Base-by-base conservation (phyloP, 106 monocot species). In the Dioscorea alata region DNA sequence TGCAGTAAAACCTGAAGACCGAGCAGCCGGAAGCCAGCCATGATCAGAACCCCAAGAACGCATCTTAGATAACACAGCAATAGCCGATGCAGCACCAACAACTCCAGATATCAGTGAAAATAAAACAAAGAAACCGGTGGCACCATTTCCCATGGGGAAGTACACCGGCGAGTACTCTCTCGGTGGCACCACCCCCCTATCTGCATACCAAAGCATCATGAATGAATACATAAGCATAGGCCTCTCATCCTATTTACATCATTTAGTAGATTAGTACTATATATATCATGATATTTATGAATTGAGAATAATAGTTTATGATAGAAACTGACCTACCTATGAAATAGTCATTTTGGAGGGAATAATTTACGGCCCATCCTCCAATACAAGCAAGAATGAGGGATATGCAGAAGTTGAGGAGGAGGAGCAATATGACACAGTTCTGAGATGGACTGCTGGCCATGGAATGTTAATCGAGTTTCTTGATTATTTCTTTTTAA, bases 361-460 rank as follows among this genome's bases (percentile, higher is more conserved):
- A 67, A 14, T 61, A n/a, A 48, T 79, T 73, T 13, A 73, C 51
- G 33, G 79, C 79, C 73, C 73, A 79, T 17, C 79, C 73, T 54
- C 60, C 73, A 22, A 73, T 59, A 22, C 61, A 42, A 4, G 68
- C 79, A 16, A 79, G 73, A 8, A 68, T 68, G 35, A 57, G 62
- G 31, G 73, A 79, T 73, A 79, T 67, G 68, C 79, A 79, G 73
- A 79, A 68, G 73, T 79, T 79, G 66, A 79, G 78, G 9, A 78
- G n/a, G 33, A 72, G 48, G 33, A 78, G 78, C 20, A 67, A 42
- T 10, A 3, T 1, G 9, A 42, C 42, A 10, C 42, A 42, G 42
- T 1, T 3, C 42, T 42, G 42, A 28, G 28, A 3, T 42, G 9
- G 9, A 42, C 9, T 42, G 6, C 42, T 42, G 10, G 42, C 42